These are phyloP conservation scores for Trichothecium sympodiale DNA, from an alignment of 2,329 filamentous ascomycete species.

Conservation along the genomic window DNA sequence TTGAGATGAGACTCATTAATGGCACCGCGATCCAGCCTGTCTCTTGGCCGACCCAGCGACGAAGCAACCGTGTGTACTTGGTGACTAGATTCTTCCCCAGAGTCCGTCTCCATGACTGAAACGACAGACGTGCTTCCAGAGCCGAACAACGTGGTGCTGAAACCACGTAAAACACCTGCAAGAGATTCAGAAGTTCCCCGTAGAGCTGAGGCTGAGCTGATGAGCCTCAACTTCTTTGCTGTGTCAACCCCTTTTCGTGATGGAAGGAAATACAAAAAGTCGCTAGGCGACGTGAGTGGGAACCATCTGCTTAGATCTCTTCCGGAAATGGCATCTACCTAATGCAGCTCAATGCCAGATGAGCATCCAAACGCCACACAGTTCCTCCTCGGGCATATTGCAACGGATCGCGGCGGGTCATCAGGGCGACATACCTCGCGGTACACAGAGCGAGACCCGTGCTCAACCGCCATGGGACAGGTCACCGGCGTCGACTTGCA, in stretches of 20 bases:
- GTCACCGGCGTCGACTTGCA: constrained; percentile 12
- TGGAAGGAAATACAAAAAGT: constrained; percentile 50
- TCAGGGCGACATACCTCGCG: constrained; percentile 46
- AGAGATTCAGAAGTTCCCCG: constrained; percentile 11
- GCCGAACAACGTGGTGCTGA: constrained; percentile 12
- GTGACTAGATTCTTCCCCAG: neutral
- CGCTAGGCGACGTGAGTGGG: constrained; percentile 39
- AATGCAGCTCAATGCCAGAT: constrained; percentile 53
- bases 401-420: constrained; percentile 53
- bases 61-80: neutral
- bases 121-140: constrained; percentile 10
- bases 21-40: neutral
- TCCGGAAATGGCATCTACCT: constrained; percentile 32
- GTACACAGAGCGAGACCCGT: constrained; percentile 18
- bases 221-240: constrained; percentile 46
- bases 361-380: constrained; percentile 57
- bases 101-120: constrained; percentile 3
- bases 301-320: constrained; percentile 44
- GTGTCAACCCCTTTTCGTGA: constrained; percentile 36
- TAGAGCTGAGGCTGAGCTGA: constrained; percentile 43
- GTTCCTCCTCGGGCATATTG: constrained; percentile 52
- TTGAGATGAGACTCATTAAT: neutral
- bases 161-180: constrained; percentile 10
- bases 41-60: no score
- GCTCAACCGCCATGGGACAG: constrained; percentile 18